phyloP scores from a whole-genome alignment of 148 eudicot species.

The Euryodendron excelsum region DNA sequence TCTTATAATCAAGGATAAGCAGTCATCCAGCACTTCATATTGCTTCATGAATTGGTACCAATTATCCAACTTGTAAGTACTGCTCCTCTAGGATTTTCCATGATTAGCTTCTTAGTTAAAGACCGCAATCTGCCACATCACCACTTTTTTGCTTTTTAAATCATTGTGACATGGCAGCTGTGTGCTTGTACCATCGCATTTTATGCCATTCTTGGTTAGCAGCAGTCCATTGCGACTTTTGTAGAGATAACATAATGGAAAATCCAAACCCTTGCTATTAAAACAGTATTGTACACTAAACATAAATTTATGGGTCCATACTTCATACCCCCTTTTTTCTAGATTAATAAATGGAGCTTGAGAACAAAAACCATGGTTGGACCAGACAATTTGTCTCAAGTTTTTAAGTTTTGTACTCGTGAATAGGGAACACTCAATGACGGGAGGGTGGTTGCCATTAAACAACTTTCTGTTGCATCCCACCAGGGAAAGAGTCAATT shows the following conservation, averaged over 20 bases:
- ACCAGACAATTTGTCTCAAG: background rate
- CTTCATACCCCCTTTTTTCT: background rate
- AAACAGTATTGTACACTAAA: background rate
- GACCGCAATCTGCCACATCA: too few relatives aligned
- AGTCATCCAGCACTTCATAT: background rate
- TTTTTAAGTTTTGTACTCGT: background rate
- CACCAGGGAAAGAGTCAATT: conserved; percentile 79
- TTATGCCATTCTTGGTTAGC: too few relatives aligned
- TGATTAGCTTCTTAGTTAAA: too few relatives aligned
- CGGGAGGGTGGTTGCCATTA: conserved; percentile 75
- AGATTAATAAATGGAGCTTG: background rate
- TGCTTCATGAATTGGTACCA: background rate
- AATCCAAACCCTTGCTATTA: background rate
- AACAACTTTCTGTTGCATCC: conserved; percentile 72
- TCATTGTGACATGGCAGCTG: too few relatives aligned
- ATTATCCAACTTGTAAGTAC: background rate
- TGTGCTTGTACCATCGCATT: too few relatives aligned
- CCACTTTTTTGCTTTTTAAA: too few relatives aligned
- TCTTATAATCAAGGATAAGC: background rate
- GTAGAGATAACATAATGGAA: background rate
- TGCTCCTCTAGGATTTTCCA: too few relatives aligned
- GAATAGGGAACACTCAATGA: conserved; percentile 67
- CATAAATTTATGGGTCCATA: background rate
- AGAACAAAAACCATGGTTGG: background rate
- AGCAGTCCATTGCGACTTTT: too few relatives aligned